A percentile compares a stretch with the other conserved stretches of the same genome.
Evolutionary conservation across 805 yeast genomes (phyloP).

Genomic region (Yarrowia deformans): DNA sequence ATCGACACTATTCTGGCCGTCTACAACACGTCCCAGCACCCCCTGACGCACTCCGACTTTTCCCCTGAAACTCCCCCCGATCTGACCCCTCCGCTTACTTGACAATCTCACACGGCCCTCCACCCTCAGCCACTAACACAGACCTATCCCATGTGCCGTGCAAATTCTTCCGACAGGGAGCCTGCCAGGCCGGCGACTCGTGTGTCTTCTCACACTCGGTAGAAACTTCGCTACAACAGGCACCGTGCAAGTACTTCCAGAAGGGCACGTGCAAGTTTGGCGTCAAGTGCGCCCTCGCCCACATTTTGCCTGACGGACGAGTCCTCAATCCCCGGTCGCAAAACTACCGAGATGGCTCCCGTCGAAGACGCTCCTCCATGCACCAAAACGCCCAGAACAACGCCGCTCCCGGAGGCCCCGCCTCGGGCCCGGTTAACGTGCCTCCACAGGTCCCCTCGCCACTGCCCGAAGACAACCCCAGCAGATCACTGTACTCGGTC

Average conservation of each 20-base stretch:
- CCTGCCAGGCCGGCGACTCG: conserved; percentile 91
- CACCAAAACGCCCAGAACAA: conserved; percentile 33
- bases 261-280: conserved; percentile 98
- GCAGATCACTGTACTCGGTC: conserved; percentile 35
- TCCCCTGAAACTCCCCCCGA: not conserved
- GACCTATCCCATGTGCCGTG: conserved; percentile 95
- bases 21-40: not conserved
- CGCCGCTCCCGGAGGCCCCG: conserved; percentile 34
- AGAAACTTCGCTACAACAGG: conserved; percentile 59
- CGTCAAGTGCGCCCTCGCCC: conserved; percentile 91
- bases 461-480: conserved; percentile 35
- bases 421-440: conserved; percentile 33
- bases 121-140: conserved; percentile 39
- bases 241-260: conserved; percentile 90
- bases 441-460: conserved; percentile 36
- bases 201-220: conserved; percentile 90
- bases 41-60: not conserved
- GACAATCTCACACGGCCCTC: too few relatives aligned
- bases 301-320: conserved; percentile 87
- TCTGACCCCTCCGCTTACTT: not conserved
- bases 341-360: conserved; percentile 18
- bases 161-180: conserved; percentile 88
- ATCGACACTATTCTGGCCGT: not conserved
- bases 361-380: conserved; percentile 38
- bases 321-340: conserved; percentile 59